phyloP scores from a whole-genome alignment of 2,329 filamentous ascomycete genomes.

The Beauveria australis region DNA sequence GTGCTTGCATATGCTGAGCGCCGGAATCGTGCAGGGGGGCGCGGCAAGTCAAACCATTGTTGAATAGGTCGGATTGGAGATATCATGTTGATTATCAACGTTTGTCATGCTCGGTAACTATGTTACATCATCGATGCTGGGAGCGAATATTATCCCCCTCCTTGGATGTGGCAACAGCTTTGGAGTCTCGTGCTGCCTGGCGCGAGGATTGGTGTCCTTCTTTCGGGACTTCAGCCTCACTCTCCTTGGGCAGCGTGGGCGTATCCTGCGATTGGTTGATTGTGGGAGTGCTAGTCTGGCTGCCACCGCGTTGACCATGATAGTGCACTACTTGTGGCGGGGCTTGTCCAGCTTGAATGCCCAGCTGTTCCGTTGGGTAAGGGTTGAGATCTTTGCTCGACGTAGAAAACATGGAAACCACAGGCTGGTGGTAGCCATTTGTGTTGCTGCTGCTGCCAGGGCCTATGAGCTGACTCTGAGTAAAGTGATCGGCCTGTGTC shows the following conservation, averaged over 20 bases:
- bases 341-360: constrained; percentile 52
- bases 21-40: neutral
- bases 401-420: constrained; percentile 62
- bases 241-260: constrained; percentile 36
- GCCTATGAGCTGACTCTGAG: constrained; percentile 38
- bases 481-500: constrained; percentile 49
- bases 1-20: too few relatives aligned
- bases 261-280: constrained; percentile 41
- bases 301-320: constrained; percentile 58
- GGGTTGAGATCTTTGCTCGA: constrained; percentile 62
- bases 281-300: constrained; percentile 58
- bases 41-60: neutral
- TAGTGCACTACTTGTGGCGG: constrained; percentile 61
- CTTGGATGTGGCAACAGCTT: neutral
- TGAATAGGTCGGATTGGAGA: neutral
- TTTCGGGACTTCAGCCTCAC: constrained; percentile 32
- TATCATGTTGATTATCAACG: neutral
- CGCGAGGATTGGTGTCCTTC: neutral
- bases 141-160: constrained; percentile 1
- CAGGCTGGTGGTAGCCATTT: constrained; percentile 61
- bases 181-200: neutral
- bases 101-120: neutral
- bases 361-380: constrained; percentile 57
- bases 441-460: constrained; percentile 30
- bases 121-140: constrained; percentile 4